Base-by-base conservation (phyloP, 768 basidiomycete genomes). In the Lentinus tigrinus region DNA sequence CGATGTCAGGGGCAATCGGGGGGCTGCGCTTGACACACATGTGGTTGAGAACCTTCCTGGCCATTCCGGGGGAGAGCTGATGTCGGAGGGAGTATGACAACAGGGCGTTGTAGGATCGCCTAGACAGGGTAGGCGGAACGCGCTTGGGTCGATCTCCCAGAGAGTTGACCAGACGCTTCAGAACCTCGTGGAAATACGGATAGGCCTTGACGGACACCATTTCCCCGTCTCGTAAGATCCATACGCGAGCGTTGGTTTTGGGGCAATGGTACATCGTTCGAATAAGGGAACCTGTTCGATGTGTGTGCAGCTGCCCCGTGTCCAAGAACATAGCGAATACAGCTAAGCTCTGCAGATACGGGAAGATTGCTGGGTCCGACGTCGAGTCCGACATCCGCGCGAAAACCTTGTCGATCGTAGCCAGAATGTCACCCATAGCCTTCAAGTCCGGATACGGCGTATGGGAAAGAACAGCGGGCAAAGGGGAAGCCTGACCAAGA, bases 51-150 rank as follows among this genome's bases (percentile, higher is more conserved):
- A 91, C 71, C 13, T 67, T 61, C 14, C 77, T 69, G 0, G 82
- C 87, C 24, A 82, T 72, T 1, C 65, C 56, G 17, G 79, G 70
- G 5, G 85, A 85, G 39, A 77, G 71, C n/a, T 80, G 78, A 63
- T 88, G 79, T 8, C 81, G 81, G 36, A 93, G 75, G 4, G 85
- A 74, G 68, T 90, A 91, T 59, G 87, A 78, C 3, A 92, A 63
- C 26, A 93, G 78, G 0, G 82, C 65, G 67, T 89, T 88, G 70
- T 85, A 88, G 1, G 78, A 72, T 21, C 72, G 67, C 10, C 75
- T 57, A 40, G 76, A 72, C 7, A 84, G 65, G 0, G 69, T 68
- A 19, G 74, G 77, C 38, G 72, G 13, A 23, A 39, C 8, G 14
- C 40, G 36, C 4, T n/a, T 11, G 1, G 39, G 13, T 13, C 23